Conservation (phyloP, 1,139 yeast species). For the Blastobotrys apis region DNA sequence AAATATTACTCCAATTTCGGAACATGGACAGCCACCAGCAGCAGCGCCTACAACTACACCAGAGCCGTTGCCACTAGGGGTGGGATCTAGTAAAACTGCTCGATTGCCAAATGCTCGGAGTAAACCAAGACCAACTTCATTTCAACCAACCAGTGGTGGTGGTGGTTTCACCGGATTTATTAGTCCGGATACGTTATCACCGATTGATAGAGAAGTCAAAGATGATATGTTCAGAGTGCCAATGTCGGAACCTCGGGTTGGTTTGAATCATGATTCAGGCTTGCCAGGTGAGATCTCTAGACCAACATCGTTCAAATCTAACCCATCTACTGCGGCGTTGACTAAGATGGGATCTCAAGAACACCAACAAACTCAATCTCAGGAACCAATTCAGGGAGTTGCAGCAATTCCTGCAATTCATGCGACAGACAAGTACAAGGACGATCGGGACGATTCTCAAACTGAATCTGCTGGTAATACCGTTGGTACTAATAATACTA, state of each 20-base stretch:
- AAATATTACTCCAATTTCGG: slow-evolving; percentile 13
- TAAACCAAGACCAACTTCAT: slow-evolving; percentile 40
- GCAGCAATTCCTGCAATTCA: not conserved
- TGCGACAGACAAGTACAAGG: not conserved
- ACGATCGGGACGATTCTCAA: not conserved
- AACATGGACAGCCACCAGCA: slow-evolving; percentile 8
- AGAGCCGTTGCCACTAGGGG: slow-evolving; percentile 5
- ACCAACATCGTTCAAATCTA: slow-evolving; percentile 25
- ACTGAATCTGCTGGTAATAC: slow-evolving; percentile 6
- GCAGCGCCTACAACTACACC: slow-evolving; percentile 4
- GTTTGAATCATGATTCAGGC: slow-evolving; percentile 34
- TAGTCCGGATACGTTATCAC: slow-evolving; percentile 1
- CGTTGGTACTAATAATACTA: slow-evolving; percentile 11
- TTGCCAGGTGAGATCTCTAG: slow-evolving; percentile 36
- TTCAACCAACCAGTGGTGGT: slow-evolving; percentile 30
- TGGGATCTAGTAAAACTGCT: slow-evolving; percentile 9
- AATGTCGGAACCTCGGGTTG: slow-evolving; percentile 35
- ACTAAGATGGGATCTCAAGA: slow-evolving; percentile 14
- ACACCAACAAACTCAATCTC: not conserved
- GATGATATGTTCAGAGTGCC: slow-evolving; percentile 24
- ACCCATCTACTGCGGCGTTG: slow-evolving; percentile 18
- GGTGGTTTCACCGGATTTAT: slow-evolving; percentile 11
- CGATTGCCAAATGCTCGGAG: slow-evolving; percentile 32
- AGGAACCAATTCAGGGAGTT: not conserved
- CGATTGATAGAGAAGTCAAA: slow-evolving; percentile 1